Evolutionary conservation across 73 alveolate species (phyloP), one percentile per base, ranked within the genome.

Genomic region (Paramecium tetraurelia): DNA sequence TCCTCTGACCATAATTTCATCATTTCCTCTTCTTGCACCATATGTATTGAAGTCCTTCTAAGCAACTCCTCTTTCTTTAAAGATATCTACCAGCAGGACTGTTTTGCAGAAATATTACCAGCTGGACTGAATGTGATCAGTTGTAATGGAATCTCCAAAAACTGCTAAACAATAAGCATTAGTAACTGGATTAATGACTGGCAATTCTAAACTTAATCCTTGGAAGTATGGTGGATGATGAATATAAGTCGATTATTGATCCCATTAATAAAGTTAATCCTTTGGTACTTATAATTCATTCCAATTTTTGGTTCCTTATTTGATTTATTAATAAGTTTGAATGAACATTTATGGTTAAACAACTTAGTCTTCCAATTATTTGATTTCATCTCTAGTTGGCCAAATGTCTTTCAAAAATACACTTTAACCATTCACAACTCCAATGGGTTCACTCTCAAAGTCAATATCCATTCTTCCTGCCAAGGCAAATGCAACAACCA

Each of bases 91-190:
- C 99, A 50, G 98, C 99, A 20, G 98, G 99, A 68, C 98, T 93
- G 44, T 92, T 92, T 89, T 92, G 93, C 97, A 22, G 99, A 96
- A 58, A 96, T 96, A 76, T 96, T 96, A 22, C 99, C 99, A 75
- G 99, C 99, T 20, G 99, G 99, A 24, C 98, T 94, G n/a, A 85
- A 96, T 95, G 92, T 95, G 99, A 89, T 95, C 98, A 80, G 99
- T 96, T 0, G 99, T 97, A 85, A 97, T 96, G 7, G 98, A 95
- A 86, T 97, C 98, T 33, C 99, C 99, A 59, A 97, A 92, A 58
- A 92, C 92, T 11, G 95, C 94, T 36, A 97, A 90, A 76, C 95
- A 89, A 63, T 88, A 94, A 50, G 99, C 99, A 77, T 95, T 92
- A 22, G 72, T 80, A 50, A 97, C 93, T 35, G 86, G 50, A 40